A percentile compares a stretch with the other conserved stretches of the same genome.
Conservation (phyloP, 2,329 filamentous ascomycete species). For the Pseudofabraea citricarpa region DNA sequence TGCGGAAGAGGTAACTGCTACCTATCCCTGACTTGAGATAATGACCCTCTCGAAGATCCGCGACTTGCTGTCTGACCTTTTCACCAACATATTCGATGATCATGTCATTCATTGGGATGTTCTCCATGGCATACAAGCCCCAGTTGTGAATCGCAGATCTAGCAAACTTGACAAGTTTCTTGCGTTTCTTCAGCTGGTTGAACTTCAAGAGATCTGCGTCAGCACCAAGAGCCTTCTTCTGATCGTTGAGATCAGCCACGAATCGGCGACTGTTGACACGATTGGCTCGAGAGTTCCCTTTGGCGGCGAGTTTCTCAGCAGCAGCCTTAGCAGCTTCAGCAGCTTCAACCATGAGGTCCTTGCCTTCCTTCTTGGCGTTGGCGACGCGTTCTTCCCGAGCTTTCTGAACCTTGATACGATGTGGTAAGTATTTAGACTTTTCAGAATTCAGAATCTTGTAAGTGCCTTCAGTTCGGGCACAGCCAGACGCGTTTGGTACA, state of each 20-base stretch:
- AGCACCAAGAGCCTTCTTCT: slow-evolving; percentile 78
- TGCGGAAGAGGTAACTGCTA: slow-evolving; percentile 95
- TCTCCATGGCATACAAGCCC: slow-evolving; percentile 96
- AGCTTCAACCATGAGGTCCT: slow-evolving; percentile 60
- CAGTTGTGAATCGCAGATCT: slow-evolving; percentile 98
- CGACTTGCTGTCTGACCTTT: slow-evolving; percentile 93
- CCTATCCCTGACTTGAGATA: slow-evolving; percentile 97
- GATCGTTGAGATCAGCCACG: slow-evolving; percentile 90
- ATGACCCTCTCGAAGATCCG: slow-evolving; percentile 87
- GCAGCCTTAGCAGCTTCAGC: slow-evolving; percentile 68
- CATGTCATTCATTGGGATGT: slow-evolving; percentile 96
- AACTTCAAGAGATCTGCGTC: slow-evolving; percentile 93
- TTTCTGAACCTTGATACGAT: slow-evolving; percentile 94
- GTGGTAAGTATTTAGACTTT: slow-evolving; percentile 96
- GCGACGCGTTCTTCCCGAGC: slow-evolving; percentile 87
- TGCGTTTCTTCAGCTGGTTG: slow-evolving; percentile 98
- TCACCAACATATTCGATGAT: slow-evolving; percentile 99
- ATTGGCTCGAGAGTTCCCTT: slow-evolving; percentile 87
- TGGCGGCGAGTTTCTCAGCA: slow-evolving; percentile 75
- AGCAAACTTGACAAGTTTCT: slow-evolving; percentile 98
- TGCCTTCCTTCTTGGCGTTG: slow-evolving; percentile 61
- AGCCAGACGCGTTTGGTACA: slow-evolving; percentile 79
- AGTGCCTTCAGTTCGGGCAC: slow-evolving; percentile 85
- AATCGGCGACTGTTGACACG: slow-evolving; percentile 94
- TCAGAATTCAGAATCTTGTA: slow-evolving; percentile 96